Conservation (phyloP, 768 basidiomycete species). For the Pleurotus ostreatus region DNA sequence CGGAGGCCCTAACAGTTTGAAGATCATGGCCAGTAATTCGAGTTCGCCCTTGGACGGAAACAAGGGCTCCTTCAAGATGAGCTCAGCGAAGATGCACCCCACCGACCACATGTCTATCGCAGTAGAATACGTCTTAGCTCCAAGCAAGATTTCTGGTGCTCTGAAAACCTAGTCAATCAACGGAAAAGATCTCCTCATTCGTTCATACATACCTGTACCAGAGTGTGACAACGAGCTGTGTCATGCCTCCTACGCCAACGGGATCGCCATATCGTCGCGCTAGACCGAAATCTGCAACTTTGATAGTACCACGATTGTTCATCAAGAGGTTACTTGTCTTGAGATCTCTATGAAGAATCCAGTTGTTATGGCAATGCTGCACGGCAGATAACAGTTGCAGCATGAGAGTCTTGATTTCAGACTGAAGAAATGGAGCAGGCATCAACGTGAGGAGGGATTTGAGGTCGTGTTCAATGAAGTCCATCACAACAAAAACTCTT, state of each 20-base stretch:
- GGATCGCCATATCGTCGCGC: conserved; percentile 96
- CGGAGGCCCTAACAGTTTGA: conserved; percentile 93
- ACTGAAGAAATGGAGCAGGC: conserved; percentile 95
- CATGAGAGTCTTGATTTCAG: conserved; percentile 97
- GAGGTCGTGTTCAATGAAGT: conserved; percentile 99
- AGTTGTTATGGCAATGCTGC: conserved; percentile 89
- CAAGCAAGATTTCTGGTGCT: conserved; percentile 92
- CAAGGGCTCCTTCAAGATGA: conserved; percentile 92
- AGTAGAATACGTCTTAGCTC: conserved; percentile 90
- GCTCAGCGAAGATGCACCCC: conserved; percentile 96
- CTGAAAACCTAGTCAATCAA: conserved; percentile 35
- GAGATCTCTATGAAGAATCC: conserved; percentile 96
- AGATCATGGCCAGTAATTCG: conserved; percentile 90
- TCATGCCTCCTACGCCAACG: conserved; percentile 93
- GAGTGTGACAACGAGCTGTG: conserved; percentile 94
- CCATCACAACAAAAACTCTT: conserved; percentile 99
- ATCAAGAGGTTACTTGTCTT: conserved; percentile 98
- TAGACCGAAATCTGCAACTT: conserved; percentile 97
- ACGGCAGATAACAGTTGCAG: conserved; percentile 91
- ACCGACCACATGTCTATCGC: conserved; percentile 99
- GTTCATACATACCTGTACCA: conserved; percentile 82
- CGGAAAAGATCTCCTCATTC: conserved; percentile 12
- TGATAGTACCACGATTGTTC: conserved; percentile 99
- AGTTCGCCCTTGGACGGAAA: conserved; percentile 96
- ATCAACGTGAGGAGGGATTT: conserved; percentile 92